Evolutionary conservation across 192 early-diverging fungal species (phyloP), one percentile per base, ranked within the genome.

Genomic region (Podila epigama): DNA sequence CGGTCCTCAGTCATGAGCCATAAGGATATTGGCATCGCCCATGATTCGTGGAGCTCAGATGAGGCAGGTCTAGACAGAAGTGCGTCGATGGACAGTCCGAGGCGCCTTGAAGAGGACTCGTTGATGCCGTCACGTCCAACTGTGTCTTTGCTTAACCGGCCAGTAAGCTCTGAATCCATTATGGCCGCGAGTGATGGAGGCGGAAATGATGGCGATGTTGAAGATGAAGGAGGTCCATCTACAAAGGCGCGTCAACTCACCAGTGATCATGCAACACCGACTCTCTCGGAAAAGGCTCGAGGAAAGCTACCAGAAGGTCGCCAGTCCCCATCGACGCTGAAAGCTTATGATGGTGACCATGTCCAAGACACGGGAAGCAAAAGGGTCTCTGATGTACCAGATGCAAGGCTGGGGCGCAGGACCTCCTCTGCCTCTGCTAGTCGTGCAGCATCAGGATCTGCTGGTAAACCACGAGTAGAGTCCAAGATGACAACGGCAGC

Each of bases 211-310:
- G 80, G 79, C 12, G 80, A 75, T 33, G 63, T 42, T 2, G 75
- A 70, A 25, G 82, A 71, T 40, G 54, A 66, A 59, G 66, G 40
- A 2, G 79, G 50, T 6, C 58, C 58, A 9, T 48, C 64, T 0
- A 61, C 62, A 13, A 42, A 57, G 32, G 22, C n/a, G n/a, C 68
- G 51, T 20, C 32, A 16, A 25, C 22, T 44, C 22, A 63, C 51
- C 25, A 29, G 50, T 25, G 58, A 70, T 40, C 20, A 68, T 58
- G 8, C 59, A 35, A 10, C 72, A 58, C 41, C 68, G 11, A 69
- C 72, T n/a, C 44, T 92, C n/a, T 94, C 93, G 9, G 92, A 92
- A 31, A 94, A 93, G 79, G 88, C 89, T 2, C 87, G 85, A 16
- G 93, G 92, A 16, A 94, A 94, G 65, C 63, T 83, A 35, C 89